Percentiles rank a stretch among this genome's conserved stretches.
Conservation (phyloP, 1,139 yeast genomes). For the Geotrichum armillariae region DNA sequence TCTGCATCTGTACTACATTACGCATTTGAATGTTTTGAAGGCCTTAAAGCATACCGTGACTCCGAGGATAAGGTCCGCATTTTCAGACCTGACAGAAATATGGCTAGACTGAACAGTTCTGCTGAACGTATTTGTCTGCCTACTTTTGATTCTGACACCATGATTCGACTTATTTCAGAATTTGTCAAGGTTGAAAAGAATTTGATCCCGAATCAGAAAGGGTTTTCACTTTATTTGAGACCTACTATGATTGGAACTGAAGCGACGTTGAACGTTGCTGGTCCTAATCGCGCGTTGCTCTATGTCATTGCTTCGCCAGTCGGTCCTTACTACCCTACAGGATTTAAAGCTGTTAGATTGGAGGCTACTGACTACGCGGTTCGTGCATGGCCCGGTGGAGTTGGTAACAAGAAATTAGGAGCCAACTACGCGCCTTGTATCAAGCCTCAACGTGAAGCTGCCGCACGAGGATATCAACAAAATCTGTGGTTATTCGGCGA, state of each 20-base stretch:
- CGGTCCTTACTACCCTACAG: constrained; percentile 85
- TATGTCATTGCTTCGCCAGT: constrained; percentile 87
- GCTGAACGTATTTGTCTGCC: constrained; percentile 89
- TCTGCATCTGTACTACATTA: constrained; percentile 89
- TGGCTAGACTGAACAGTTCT: constrained; percentile 86
- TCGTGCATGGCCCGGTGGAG: constrained; percentile 99
- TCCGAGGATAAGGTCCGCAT: constrained; percentile 66
- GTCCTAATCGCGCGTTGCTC: constrained; percentile 77
- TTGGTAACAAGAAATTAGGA: constrained; percentile 92
- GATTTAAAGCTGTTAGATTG: constrained; percentile 88
- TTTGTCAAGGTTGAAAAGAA: constrained; percentile 70
- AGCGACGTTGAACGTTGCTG: constrained; percentile 77
- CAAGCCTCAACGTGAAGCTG: constrained; percentile 85
- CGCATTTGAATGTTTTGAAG: constrained; percentile 94
- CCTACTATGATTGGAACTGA: constrained; percentile 95
- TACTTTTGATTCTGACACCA: constrained; percentile 73
- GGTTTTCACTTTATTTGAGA: constrained; percentile 88
- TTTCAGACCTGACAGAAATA: constrained; percentile 89
- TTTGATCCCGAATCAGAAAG: constrained; percentile 79
- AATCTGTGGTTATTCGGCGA: constrained; percentile 95
- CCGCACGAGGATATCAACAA: constrained; percentile 86
- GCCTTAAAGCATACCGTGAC: constrained; percentile 85
- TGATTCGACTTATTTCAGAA: constrained; percentile 71
- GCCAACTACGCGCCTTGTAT: constrained; percentile 97
- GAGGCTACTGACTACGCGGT: constrained; percentile 92